Evolutionary conservation across 2,329 filamentous ascomycete species (phyloP).

Genomic region (Beauveria varroae): DNA sequence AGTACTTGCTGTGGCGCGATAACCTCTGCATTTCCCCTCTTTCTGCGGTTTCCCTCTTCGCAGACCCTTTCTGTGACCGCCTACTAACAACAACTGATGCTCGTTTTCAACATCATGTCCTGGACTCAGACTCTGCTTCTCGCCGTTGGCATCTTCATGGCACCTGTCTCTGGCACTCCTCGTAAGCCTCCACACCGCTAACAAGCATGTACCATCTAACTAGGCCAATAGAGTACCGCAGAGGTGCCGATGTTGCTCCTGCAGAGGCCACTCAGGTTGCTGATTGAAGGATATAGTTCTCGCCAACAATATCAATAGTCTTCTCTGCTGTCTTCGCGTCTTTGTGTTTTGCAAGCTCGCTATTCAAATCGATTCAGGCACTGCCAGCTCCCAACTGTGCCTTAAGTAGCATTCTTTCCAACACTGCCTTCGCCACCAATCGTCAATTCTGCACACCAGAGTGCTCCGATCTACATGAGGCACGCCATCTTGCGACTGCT

Average conservation of each 20-base stretch:
- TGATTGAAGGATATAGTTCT: not conserved
- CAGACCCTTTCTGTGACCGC: not conserved
- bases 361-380: not conserved
- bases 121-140: not conserved
- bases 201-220: not conserved
- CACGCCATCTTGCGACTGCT: constrained; percentile 64
- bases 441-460: too few relatives aligned
- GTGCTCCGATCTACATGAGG: constrained; percentile 47
- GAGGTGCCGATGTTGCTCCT: not conserved
- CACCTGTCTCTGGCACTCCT: not conserved
- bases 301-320: not conserved
- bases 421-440: not conserved
- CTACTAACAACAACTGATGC: not conserved
- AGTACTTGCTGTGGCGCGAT: not conserved
- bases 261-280: not conserved
- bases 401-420: not conserved
- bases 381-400: not conserved
- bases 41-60: not conserved
- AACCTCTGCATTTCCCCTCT: not conserved
- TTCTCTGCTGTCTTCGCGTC: not conserved
- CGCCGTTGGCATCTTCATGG: not conserved
- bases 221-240: not conserved
- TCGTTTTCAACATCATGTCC: not conserved
- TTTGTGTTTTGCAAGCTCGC: not conserved
- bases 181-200: not conserved